These are phyloP conservation scores for Phalaenopsis aphrodite DNA, from an alignment of 106 monocot species.

Conservation along the genomic window DNA sequence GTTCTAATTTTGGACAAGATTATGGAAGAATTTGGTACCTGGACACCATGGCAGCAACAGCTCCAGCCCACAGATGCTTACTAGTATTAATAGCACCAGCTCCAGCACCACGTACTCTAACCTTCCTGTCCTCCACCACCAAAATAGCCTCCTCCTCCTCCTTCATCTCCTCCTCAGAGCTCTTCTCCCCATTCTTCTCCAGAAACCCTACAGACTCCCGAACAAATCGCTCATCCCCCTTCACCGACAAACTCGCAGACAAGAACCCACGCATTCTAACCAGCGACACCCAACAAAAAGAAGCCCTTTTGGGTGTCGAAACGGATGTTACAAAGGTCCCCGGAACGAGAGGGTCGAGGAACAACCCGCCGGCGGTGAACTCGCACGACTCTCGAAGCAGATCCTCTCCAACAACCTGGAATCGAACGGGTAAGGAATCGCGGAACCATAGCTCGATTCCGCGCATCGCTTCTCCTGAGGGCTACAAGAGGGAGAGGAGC, in stretches of 20 bases:
- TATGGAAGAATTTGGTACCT: slow-evolving; percentile 38
- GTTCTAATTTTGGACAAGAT: background rate
- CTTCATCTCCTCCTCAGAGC: slow-evolving; percentile 11
- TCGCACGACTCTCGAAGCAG: background rate
- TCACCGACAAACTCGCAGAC: slow-evolving; percentile 82
- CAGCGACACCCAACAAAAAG: background rate
- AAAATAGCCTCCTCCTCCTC: slow-evolving; percentile 7
- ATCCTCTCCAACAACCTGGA: background rate
- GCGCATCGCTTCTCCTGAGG: slow-evolving; percentile 21
- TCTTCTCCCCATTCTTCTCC: slow-evolving; percentile 42
- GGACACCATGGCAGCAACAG: slow-evolving; percentile 89
- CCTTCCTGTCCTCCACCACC: slow-evolving; percentile 16
- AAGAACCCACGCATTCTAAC: slow-evolving; percentile 24
- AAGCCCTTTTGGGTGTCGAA: slow-evolving; percentile 10
- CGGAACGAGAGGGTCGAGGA: slow-evolving; percentile 37
- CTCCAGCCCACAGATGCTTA: slow-evolving; percentile 96
- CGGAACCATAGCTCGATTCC: slow-evolving; percentile 46
- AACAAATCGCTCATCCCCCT: slow-evolving; percentile 42
- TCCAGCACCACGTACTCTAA: slow-evolving; percentile 11
- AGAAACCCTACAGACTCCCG: slow-evolving; percentile 38
- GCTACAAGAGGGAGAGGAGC: background rate
- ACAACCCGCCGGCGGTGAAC: slow-evolving; percentile 43
- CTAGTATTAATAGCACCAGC: slow-evolving; percentile 76
- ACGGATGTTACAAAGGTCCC: slow-evolving; percentile 27
- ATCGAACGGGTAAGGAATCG: slow-evolving; percentile 5